Conservation (phyloP, 164 flowering plant species). For the Magnolia kwangsiensis region DNA sequence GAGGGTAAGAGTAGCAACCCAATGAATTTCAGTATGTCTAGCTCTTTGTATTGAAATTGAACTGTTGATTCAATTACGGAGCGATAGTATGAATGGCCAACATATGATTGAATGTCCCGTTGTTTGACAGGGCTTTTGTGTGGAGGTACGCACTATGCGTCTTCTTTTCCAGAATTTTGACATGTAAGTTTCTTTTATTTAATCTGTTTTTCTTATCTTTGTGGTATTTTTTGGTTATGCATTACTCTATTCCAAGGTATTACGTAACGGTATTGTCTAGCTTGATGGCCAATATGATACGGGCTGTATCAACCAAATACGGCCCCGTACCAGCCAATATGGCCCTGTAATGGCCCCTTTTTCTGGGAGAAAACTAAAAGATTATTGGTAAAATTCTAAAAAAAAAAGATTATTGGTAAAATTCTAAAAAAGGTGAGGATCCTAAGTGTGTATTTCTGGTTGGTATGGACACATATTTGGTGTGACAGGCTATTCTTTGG, state of each 20-base stretch:
- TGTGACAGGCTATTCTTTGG: too few species aligned
- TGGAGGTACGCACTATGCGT: constrained; percentile 89
- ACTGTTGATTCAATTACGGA: background rate
- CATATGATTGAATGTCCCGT: background rate
- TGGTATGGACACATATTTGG: too few species aligned
- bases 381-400: too few species aligned
- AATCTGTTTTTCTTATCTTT: background rate
- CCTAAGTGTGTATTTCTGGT: too few species aligned
- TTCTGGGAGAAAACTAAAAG: too few species aligned
- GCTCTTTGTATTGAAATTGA: background rate
- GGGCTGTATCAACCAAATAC: too few species aligned
- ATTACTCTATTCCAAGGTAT: background rate
- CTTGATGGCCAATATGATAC: too few species aligned
- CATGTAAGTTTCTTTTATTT: constrained; percentile 54
- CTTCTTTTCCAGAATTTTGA: constrained; percentile 94
- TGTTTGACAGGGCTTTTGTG: constrained; percentile 83
- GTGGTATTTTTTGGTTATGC: background rate
- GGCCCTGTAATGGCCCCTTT: too few species aligned
- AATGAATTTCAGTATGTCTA: background rate
- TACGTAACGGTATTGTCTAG: too few species aligned
- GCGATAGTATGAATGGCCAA: background rate
- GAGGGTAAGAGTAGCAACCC: constrained; percentile 55
- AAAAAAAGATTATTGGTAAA: too few species aligned
- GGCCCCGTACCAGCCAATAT: too few species aligned
- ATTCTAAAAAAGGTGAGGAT: too few species aligned